Percentiles rank a stretch among this genome's conserved stretches.
phyloP scores from a whole-genome alignment of 495 filamentous ascomycete genomes.

The Penicillium samsonianum region DNA sequence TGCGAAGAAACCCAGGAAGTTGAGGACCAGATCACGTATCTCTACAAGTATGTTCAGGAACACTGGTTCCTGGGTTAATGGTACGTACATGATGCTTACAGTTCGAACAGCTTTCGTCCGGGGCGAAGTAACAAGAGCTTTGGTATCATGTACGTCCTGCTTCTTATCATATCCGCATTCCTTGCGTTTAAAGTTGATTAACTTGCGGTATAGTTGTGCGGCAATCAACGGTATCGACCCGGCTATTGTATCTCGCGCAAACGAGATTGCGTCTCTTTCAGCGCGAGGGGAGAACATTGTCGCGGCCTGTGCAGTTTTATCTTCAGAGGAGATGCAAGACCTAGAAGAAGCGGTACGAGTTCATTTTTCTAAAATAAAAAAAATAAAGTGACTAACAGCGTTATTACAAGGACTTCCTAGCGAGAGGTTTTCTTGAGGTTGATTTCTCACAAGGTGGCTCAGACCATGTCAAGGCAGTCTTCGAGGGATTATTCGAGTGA shows the following conservation, averaged over 20 bases:
- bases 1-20: constrained; percentile 59
- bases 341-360: constrained; percentile 61
- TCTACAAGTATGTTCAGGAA: constrained; percentile 65
- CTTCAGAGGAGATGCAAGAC: constrained; percentile 57
- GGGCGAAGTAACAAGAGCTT: constrained; percentile 82
- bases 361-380: neutral
- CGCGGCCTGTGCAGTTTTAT: constrained; percentile 64
- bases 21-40: constrained; percentile 79
- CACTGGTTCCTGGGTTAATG: neutral
- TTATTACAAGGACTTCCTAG: constrained; percentile 33
- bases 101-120: constrained; percentile 45
- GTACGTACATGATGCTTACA: constrained; percentile 13
- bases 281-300: constrained; percentile 76
- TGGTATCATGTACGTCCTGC: constrained; percentile 61
- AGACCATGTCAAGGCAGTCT: constrained; percentile 15
- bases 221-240: constrained; percentile 78
- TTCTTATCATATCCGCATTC: too few relatives aligned
- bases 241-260: constrained; percentile 72
- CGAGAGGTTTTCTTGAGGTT: constrained; percentile 36
- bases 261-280: constrained; percentile 67
- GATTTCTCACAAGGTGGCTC: constrained; percentile 25
- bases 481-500: constrained; percentile 28
- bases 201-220: constrained; percentile 60
- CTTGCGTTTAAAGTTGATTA: neutral
- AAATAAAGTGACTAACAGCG: constrained; percentile 5